Percentiles rank a stretch among this genome's conserved stretches.
phyloP scores from a whole-genome alignment of 495 filamentous ascomycete genomes.

The Daldinia bambusicola region DNA sequence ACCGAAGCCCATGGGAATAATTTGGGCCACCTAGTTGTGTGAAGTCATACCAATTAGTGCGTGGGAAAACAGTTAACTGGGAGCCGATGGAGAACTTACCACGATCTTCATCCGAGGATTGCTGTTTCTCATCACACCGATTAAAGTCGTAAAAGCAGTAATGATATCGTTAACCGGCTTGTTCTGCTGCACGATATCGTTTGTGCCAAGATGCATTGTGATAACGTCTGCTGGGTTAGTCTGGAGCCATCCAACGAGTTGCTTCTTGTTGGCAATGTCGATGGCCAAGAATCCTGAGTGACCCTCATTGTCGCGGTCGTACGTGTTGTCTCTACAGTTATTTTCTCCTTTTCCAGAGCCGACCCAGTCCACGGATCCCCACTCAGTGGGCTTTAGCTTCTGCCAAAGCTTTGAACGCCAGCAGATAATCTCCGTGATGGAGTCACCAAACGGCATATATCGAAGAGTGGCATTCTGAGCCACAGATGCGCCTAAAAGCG shows the following conservation, averaged over 20 bases:
- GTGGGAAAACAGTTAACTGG: not conserved
- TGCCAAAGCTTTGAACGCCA: slow-evolving; percentile 60
- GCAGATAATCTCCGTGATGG: slow-evolving; percentile 63
- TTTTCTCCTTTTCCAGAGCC: slow-evolving; percentile 55
- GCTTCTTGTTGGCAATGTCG: slow-evolving; percentile 59
- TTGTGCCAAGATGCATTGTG: slow-evolving; percentile 64
- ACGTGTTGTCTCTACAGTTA: slow-evolving; percentile 53
- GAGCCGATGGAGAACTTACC: slow-evolving; percentile 47
- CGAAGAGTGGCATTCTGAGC: slow-evolving; percentile 49
- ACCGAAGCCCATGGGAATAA: slow-evolving; percentile 59
- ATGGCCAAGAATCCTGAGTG: slow-evolving; percentile 63
- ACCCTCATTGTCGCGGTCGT: slow-evolving; percentile 63
- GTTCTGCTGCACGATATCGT: slow-evolving; percentile 61
- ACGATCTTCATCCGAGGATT: slow-evolving; percentile 64
- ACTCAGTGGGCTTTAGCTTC: slow-evolving; percentile 56
- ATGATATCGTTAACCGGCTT: slow-evolving; percentile 56
- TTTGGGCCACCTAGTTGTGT: slow-evolving; percentile 59
- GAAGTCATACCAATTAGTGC: slow-evolving; percentile 6
- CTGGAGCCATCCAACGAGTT: slow-evolving; percentile 62
- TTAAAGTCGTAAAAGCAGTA: slow-evolving; percentile 58
- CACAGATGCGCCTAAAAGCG: slow-evolving; percentile 37
- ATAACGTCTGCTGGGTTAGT: slow-evolving; percentile 60
- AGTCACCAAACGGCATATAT: slow-evolving; percentile 64
- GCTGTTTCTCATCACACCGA: slow-evolving; percentile 56
- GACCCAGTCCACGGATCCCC: slow-evolving; percentile 58